Conservation (phyloP, 2,329 filamentous ascomycete species). For the Emergomyces orientalis region DNA sequence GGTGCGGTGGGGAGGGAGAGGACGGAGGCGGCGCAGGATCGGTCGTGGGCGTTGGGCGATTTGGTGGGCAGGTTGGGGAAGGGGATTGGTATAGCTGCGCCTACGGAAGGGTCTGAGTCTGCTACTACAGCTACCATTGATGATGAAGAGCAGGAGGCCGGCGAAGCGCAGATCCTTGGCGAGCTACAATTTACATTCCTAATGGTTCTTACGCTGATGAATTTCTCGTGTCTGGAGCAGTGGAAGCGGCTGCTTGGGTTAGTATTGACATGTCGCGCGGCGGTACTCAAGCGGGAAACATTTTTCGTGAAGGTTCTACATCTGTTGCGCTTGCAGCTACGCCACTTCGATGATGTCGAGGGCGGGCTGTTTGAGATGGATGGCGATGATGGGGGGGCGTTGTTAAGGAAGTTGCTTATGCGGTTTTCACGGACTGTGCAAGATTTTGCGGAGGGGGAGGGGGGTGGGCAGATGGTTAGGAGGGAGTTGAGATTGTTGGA, state of each 20-base stretch:
- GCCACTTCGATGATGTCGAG: slow-evolving; percentile 50
- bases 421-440: slow-evolving; percentile 45
- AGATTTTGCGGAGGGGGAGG: slow-evolving; percentile 20
- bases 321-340: slow-evolving; percentile 45
- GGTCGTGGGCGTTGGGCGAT: slow-evolving; percentile 51
- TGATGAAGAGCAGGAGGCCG: slow-evolving; percentile 10
- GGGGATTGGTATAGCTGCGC: slow-evolving; percentile 18
- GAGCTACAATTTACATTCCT: slow-evolving; percentile 56
- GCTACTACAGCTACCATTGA: not conserved
- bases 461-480: slow-evolving; percentile 33
- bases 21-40: slow-evolving; percentile 53
- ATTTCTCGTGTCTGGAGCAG: slow-evolving; percentile 56
- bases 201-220: slow-evolving; percentile 55
- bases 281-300: slow-evolving; percentile 39
- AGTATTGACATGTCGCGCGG: slow-evolving; percentile 47
- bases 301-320: slow-evolving; percentile 47
- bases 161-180: slow-evolving; percentile 41
- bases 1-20: slow-evolving; percentile 53
- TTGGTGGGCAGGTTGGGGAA: slow-evolving; percentile 35
- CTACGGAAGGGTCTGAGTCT: not conserved
- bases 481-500: slow-evolving; percentile 48
- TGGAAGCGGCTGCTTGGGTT: slow-evolving; percentile 53
- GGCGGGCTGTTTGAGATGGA: slow-evolving; percentile 53
- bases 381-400: slow-evolving; percentile 42
- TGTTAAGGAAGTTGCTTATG: slow-evolving; percentile 45